Conservation (phyloP, 352 stramenopile species). For the Phytophthora lateralis region DNA sequence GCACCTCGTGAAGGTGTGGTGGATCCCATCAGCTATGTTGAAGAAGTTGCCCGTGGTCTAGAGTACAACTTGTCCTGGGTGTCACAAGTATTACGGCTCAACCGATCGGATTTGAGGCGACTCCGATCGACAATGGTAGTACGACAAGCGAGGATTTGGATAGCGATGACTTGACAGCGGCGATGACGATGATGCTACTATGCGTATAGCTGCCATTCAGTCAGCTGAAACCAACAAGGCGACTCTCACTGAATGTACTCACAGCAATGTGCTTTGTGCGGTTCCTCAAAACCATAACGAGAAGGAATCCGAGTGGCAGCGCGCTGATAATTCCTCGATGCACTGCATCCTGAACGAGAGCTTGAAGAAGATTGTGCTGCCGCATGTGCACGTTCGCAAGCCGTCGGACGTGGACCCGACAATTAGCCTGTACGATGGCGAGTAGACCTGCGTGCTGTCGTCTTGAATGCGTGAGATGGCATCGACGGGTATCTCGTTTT, state of each 20-base stretch:
- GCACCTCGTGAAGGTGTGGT: conserved; percentile 52
- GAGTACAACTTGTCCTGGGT: conserved; percentile 47
- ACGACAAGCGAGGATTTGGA: conserved; percentile 14
- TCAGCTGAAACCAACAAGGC: conserved; percentile 29
- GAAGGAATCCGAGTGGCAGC: conserved; percentile 38
- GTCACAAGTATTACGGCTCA: conserved; percentile 41
- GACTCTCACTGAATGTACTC: conserved; percentile 49
- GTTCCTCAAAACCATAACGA: conserved; percentile 55
- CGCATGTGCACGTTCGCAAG: conserved; percentile 81
- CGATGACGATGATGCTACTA: conserved; percentile 39
- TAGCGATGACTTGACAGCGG: conserved; percentile 50
- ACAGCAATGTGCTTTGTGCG: conserved; percentile 63
- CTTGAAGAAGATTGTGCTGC: conserved; percentile 69
- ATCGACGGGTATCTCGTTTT: conserved; percentile 83
- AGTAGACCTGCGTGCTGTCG: conserved; percentile 78
- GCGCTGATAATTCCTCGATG: conserved; percentile 47
- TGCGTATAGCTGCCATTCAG: conserved; percentile 9
- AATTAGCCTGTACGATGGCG: conserved; percentile 82
- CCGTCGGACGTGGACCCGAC: conserved; percentile 75
- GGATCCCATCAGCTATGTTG: conserved; percentile 70
- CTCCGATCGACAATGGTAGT: conserved; percentile 52
- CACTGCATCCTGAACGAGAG: conserved; percentile 63
- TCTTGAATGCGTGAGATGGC: conserved; percentile 89
- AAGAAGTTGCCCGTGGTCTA: conserved; percentile 66
- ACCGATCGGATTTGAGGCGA: conserved; percentile 64